Evolutionary conservation across 805 yeast genomes (phyloP).

Genomic region (Groenewaldozyma salmanticensis): DNA sequence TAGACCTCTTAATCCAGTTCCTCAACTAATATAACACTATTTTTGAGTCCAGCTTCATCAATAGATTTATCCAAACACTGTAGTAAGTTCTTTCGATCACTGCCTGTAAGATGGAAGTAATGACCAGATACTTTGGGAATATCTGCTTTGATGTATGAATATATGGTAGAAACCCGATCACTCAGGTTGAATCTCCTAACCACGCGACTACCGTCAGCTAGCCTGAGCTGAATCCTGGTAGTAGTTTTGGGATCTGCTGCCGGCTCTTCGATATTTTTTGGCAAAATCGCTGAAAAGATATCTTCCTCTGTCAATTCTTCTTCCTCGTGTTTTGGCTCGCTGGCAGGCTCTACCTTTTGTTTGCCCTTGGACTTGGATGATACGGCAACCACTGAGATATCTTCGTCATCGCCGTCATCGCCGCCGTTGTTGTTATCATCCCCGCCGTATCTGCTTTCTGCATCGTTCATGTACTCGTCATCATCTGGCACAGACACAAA

Average conservation of each 20-base stretch:
- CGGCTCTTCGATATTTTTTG: slow-evolving; percentile 57
- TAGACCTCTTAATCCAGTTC: slow-evolving; percentile 20
- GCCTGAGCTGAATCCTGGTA: slow-evolving; percentile 80
- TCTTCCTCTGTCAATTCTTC: slow-evolving; percentile 31
- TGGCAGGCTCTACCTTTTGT: not conserved
- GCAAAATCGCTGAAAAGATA: slow-evolving; percentile 39
- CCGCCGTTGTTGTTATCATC: slow-evolving; percentile 3
- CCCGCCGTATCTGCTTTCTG: slow-evolving; percentile 10
- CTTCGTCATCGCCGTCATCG: slow-evolving; percentile 14
- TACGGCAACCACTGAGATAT: not conserved
- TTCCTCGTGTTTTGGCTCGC: slow-evolving; percentile 8
- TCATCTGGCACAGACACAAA: not conserved
- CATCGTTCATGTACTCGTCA: slow-evolving; percentile 2
- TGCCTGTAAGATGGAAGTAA: slow-evolving; percentile 42
- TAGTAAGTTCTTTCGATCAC: slow-evolving; percentile 51
- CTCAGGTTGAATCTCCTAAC: slow-evolving; percentile 55
- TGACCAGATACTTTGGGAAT: slow-evolving; percentile 36
- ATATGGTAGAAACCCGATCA: slow-evolving; percentile 53
- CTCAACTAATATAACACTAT: slow-evolving; percentile 72
- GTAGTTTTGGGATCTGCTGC: slow-evolving; percentile 40
- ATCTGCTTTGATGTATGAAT: slow-evolving; percentile 55
- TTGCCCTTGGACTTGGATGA: not conserved
- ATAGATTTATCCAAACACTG: slow-evolving; percentile 46
- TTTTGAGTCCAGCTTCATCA: slow-evolving; percentile 66
- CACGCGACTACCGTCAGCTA: slow-evolving; percentile 76